Base-by-base conservation (phyloP, 768 basidiomycete genomes). In the Lactifluus piperatus region DNA sequence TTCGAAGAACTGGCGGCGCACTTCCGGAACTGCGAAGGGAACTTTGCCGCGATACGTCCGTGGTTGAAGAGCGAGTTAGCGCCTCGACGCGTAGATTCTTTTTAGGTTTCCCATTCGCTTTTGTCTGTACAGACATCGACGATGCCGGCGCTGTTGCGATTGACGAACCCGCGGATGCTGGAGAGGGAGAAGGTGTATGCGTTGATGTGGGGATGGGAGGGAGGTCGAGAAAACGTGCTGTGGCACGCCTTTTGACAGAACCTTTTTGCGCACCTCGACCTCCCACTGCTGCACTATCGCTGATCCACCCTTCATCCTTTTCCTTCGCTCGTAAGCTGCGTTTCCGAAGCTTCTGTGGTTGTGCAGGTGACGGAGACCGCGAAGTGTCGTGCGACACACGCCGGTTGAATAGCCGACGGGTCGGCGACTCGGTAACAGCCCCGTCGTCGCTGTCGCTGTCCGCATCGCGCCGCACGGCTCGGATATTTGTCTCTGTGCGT, bases 401-500 rank as follows among this genome's bases (percentile, higher is more conserved):
- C 52, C 56, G 56, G 27, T 50, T n/a, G 46, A 51, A 58, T 2
- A 56, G 30, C n/a, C 56, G 47, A 36, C 56, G 52, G 13, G 11
- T 53, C 10, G 55, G 46, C 13, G 56, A 34, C 27, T 60, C 64
- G 8, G 53, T 27, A 22, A 1, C 20, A 4, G 36, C 64, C 26
- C 70, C 72, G 10, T 68, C 65, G 54, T 70, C 71, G 29, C 60
- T 54, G 20, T 67, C 68, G 43, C 66, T 70, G 47, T 69, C 68
- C 22, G 62, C 67, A 1, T 64, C 64, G 37, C 60, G 60, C 27
- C 65, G 65, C 16, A 51, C 61, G 2, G 53, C 48, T 32, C 66
- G 51, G 11, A 75, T 54, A 62, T 75, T 72, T 50, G 59, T 64
- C 63, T 73, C 73, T 6, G 74, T 76, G 13, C 75, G 68, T 46